A percentile compares a stretch with the other conserved stretches of the same genome.
phyloP scores from a whole-genome alignment of 768 basidiomycete genomes.

The Hebeloma cylindrosporum region DNA sequence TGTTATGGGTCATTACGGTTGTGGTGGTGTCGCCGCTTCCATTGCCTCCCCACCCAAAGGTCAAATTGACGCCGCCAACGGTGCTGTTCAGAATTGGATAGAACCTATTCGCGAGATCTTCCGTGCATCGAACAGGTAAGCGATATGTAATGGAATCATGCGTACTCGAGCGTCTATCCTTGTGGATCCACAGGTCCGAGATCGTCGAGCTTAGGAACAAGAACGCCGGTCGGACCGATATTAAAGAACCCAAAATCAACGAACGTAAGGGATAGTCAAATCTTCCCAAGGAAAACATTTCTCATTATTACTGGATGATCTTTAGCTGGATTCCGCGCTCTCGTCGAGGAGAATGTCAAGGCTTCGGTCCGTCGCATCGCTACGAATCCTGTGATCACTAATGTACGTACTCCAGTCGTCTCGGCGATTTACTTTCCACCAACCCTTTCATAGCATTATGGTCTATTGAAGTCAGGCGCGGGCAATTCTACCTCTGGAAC shows the following conservation, averaged over 20 bases:
- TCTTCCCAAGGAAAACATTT: not conserved
- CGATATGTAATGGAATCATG: not conserved
- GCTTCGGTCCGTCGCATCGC: slow-evolving; percentile 29
- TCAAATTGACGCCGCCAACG: slow-evolving; percentile 24
- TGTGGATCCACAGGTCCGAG: slow-evolving; percentile 30
- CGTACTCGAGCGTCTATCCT: not conserved
- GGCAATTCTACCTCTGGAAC: not conserved
- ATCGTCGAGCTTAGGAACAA: slow-evolving; percentile 32
- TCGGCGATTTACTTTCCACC: no score
- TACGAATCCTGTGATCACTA: slow-evolving; percentile 23
- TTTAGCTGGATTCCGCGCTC: slow-evolving; percentile 39
- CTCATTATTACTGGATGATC: not conserved
- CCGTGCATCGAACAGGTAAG: slow-evolving; percentile 31
- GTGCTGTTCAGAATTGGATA: slow-evolving; percentile 41
- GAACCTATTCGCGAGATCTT: slow-evolving; percentile 38
- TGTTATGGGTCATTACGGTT: slow-evolving; percentile 44
- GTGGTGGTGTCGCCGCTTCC: slow-evolving; percentile 39
- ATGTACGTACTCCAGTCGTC: slow-evolving; percentile 15
- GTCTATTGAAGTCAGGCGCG: slow-evolving; percentile 10
- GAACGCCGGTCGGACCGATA: slow-evolving; percentile 10
- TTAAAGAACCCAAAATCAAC: slow-evolving; percentile 25
- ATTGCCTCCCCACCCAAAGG: slow-evolving; percentile 23
- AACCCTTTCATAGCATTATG: slow-evolving; percentile 19
- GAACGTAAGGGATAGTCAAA: slow-evolving; percentile 26
- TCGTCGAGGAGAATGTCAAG: slow-evolving; percentile 43